A percentile compares a stretch with the other conserved stretches of the same genome.
Conservation (phyloP, 2,329 filamentous ascomycete genomes). For the Aciculosporium take region DNA sequence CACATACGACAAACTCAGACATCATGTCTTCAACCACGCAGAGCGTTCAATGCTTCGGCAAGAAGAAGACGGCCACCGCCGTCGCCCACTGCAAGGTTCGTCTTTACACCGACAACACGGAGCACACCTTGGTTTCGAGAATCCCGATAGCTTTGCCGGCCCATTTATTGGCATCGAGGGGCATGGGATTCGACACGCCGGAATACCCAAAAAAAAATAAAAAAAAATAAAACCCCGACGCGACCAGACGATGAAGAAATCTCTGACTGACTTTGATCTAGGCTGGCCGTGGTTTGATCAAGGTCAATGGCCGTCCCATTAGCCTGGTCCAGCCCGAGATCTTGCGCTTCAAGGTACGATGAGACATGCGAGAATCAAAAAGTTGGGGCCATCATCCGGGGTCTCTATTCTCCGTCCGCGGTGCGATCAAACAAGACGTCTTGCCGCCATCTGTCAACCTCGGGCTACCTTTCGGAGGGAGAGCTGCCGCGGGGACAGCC, state of each 20-base stretch:
- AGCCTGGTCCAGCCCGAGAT: slow-evolving; percentile 89
- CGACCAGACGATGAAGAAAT: not conserved
- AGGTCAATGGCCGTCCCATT: slow-evolving; percentile 97
- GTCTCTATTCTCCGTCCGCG: not conserved
- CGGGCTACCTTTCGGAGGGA: too few species aligned
- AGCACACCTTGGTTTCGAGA: too few species aligned
- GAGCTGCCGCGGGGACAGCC: too few species aligned
- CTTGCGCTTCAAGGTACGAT: slow-evolving; percentile 84
- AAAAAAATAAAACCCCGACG: not conserved
- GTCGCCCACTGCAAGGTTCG: slow-evolving; percentile 88
- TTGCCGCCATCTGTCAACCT: too few species aligned
- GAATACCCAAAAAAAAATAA: not conserved
- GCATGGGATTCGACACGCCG: not conserved
- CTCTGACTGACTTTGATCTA: slow-evolving; percentile 18
- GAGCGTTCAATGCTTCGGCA: slow-evolving; percentile 97
- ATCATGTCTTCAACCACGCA: slow-evolving; percentile 64
- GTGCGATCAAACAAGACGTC: not conserved
- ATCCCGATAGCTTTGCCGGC: not conserved
- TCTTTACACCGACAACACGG: slow-evolving; percentile 9
- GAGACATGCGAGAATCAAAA: not conserved
- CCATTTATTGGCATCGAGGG: not conserved
- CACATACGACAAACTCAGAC: slow-evolving; percentile 22
- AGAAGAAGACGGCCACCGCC: slow-evolving; percentile 83
- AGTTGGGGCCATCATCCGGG: too few species aligned
- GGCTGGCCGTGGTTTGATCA: slow-evolving; percentile 62